Evolutionary conservation across 2,329 filamentous ascomycete genomes (phyloP).

Genomic region (Paecilomyces sp.): DNA sequence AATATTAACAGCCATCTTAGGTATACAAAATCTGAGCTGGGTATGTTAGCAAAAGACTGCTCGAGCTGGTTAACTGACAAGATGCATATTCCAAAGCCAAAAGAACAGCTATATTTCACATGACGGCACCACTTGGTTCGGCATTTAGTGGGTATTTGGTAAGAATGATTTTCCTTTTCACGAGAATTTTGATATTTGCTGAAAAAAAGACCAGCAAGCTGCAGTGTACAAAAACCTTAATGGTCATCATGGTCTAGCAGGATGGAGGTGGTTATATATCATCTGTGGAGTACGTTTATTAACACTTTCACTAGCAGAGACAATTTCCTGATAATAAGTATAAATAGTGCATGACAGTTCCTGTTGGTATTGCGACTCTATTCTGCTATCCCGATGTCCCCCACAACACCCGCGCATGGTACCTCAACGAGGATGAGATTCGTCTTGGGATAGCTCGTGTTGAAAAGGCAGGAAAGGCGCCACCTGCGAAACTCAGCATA

Average conservation of each 20-base stretch:
- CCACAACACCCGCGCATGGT: conserved; percentile 37
- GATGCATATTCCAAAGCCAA: conserved; percentile 10
- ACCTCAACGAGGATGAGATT: conserved; percentile 32
- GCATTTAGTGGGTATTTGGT: conserved; percentile 21
- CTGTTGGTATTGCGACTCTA: conserved; percentile 40
- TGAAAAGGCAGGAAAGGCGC: conserved; percentile 32
- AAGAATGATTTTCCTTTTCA: background rate
- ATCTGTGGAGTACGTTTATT: conserved; percentile 9
- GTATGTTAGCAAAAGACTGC: background rate
- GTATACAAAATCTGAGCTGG: conserved; percentile 16
- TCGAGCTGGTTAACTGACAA: background rate
- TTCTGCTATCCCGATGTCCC: conserved; percentile 38
- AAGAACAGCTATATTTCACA: conserved; percentile 18
- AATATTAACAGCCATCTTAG: background rate
- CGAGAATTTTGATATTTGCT: background rate
- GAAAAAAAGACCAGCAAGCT: conserved; percentile 10
- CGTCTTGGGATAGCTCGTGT: conserved; percentile 36
- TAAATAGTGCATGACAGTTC: conserved; percentile 34
- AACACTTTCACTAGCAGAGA: background rate
- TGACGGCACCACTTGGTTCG: conserved; percentile 18
- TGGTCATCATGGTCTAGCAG: conserved; percentile 20
- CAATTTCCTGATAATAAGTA: background rate
- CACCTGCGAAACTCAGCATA: conserved; percentile 14
- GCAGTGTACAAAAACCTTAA: conserved; percentile 20
- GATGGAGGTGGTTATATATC: conserved; percentile 29